A percentile compares a stretch with the other conserved stretches of the same genome.
Conservation (phyloP, 2,329 filamentous ascomycete species). For the Neofusicoccum kwambonambiense region DNA sequence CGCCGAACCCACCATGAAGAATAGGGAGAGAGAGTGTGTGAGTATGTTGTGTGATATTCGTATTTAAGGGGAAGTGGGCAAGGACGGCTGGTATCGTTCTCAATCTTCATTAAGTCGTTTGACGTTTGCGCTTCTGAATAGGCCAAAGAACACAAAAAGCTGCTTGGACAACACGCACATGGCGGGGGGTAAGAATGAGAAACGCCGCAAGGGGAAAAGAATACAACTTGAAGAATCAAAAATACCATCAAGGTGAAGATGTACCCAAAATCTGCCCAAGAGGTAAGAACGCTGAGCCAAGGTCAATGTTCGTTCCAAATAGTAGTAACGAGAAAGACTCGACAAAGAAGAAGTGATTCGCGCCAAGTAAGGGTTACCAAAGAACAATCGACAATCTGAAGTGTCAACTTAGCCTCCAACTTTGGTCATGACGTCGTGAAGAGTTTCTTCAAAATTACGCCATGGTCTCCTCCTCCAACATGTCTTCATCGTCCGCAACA, state of each 20-base stretch:
- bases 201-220: not conserved
- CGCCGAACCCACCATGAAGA: not conserved
- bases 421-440: not conserved
- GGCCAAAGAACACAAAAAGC: not conserved
- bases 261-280: not conserved
- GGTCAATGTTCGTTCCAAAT: not conserved
- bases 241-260: not conserved
- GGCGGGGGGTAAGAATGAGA: not conserved
- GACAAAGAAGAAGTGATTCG: not conserved
- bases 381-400: slow-evolving; percentile 2
- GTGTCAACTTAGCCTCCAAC: not conserved
- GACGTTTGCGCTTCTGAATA: not conserved
- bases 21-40: not conserved
- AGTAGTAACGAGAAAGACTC: not conserved
- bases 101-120: not conserved
- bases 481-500: slow-evolving; percentile 27
- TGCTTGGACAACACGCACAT: not conserved
- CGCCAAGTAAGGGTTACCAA: not conserved
- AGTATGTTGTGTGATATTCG: not conserved
- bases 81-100: not conserved
- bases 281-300: not conserved
- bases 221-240: not conserved
- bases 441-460: not conserved
- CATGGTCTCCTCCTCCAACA: slow-evolving; percentile 16
- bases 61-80: not conserved